A percentile compares a stretch with the other conserved stretches of the same genome.
These are phyloP conservation scores for Geotrichum macrosporum DNA, from an alignment of 1,139 yeast genomes.

Conservation along the genomic window DNA sequence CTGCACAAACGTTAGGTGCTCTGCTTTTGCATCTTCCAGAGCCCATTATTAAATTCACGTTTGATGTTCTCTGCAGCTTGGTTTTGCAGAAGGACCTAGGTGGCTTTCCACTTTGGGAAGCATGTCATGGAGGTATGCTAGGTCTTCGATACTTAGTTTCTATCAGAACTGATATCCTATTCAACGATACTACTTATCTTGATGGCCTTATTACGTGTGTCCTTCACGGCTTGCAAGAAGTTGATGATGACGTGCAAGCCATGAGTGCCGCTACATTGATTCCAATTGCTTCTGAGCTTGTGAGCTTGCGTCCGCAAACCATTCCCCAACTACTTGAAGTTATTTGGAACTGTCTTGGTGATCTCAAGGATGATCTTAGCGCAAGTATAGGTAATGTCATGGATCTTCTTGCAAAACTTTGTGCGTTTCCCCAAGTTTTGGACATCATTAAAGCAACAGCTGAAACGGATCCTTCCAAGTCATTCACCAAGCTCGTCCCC, in stretches of 20 bases:
- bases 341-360: conserved; percentile 83
- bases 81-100: conserved; percentile 62
- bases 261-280: conserved; percentile 91
- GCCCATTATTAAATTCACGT: conserved; percentile 53
- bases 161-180: conserved; percentile 73
- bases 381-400: conserved; percentile 95
- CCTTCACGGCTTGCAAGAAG: conserved; percentile 73
- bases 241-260: conserved; percentile 95
- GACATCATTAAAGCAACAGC: conserved; percentile 59
- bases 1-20: conserved; percentile 93
- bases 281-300: conserved; percentile 85
- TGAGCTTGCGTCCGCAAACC: conserved; percentile 54
- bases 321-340: conserved; percentile 67
- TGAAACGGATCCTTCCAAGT: conserved; percentile 44
- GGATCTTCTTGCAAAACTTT: conserved; percentile 86
- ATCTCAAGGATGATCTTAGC: conserved; percentile 82
- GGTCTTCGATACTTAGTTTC: conserved; percentile 91
- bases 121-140: conserved; percentile 96
- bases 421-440: conserved; percentile 75
- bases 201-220: conserved; percentile 80
- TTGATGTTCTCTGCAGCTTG: conserved; percentile 60
- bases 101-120: conserved; percentile 73
- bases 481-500: conserved; percentile 79
- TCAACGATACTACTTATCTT: conserved; percentile 48
- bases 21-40: conserved; percentile 66